A percentile compares a stretch with the other conserved stretches of the same genome.
Conservation (phyloP, 768 basidiomycete genomes). For the Suillus tomentosus region DNA sequence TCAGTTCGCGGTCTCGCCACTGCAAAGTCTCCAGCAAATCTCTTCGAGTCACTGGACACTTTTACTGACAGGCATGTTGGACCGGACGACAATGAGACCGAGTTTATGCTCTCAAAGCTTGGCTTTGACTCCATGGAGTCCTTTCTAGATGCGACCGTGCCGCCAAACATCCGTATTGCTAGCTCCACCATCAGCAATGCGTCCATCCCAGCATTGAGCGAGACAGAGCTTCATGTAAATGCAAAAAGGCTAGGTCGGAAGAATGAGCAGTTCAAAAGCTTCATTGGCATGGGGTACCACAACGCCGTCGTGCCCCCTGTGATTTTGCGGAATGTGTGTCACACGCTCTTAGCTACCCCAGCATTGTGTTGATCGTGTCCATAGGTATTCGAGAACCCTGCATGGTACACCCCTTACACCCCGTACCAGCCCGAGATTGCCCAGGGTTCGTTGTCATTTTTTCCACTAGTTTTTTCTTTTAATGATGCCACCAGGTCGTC, state of each 20-base stretch:
- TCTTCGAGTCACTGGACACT: slow-evolving; percentile 87
- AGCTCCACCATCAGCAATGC: slow-evolving; percentile 59
- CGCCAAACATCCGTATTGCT: slow-evolving; percentile 74
- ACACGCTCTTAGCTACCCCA: slow-evolving; percentile 9
- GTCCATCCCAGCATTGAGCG: slow-evolving; percentile 76
- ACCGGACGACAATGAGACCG: slow-evolving; percentile 79
- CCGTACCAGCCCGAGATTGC: slow-evolving; percentile 97
- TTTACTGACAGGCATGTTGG: slow-evolving; percentile 93
- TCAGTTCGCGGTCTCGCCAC: slow-evolving; percentile 54
- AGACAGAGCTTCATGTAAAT: slow-evolving; percentile 76
- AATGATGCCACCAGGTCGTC: slow-evolving; percentile 61
- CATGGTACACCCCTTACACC: slow-evolving; percentile 97
- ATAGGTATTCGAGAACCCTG: slow-evolving; percentile 91
- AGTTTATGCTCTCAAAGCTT: slow-evolving; percentile 78
- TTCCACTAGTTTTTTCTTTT: slow-evolving; percentile 12
- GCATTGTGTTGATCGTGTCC: slow-evolving; percentile 11
- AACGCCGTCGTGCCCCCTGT: slow-evolving; percentile 94
- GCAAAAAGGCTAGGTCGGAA: slow-evolving; percentile 75
- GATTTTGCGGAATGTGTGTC: slow-evolving; percentile 83
- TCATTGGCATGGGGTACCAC: slow-evolving; percentile 99
- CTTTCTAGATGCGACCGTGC: slow-evolving; percentile 84
- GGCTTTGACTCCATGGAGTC: slow-evolving; percentile 89
- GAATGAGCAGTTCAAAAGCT: slow-evolving; percentile 87
- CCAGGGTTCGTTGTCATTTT: slow-evolving; percentile 65
- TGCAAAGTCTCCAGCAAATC: slow-evolving; percentile 55